Conservation (phyloP, 2,329 filamentous ascomycete species). For the Periconia digitata region DNA sequence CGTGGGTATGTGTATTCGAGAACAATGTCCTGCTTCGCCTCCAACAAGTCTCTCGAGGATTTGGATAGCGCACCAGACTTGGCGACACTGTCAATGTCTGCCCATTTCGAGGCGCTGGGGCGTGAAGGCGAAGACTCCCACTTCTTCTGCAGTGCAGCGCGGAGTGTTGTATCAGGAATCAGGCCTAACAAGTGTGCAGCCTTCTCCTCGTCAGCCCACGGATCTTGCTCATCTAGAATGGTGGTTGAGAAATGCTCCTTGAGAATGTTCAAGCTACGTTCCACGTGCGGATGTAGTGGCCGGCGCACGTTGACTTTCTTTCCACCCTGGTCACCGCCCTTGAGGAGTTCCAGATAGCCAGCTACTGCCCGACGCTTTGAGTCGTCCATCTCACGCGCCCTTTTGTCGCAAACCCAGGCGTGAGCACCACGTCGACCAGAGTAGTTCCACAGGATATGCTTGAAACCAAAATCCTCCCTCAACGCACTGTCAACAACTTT, state of each 20-base stretch:
- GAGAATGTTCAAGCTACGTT: constrained; percentile 82
- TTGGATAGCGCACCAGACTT: constrained; percentile 73
- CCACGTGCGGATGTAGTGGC: constrained; percentile 86
- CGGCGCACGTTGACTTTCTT: constrained; percentile 84
- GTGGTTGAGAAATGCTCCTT: constrained; percentile 82
- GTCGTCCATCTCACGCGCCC: constrained; percentile 82
- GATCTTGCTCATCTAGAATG: constrained; percentile 82
- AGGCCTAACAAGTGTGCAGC: constrained; percentile 79
- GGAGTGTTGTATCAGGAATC: constrained; percentile 77
- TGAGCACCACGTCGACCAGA: constrained; percentile 94
- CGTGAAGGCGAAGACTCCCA: constrained; percentile 85
- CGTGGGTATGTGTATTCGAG: constrained; percentile 97
- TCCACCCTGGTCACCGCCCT: constrained; percentile 79
- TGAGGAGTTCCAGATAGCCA: constrained; percentile 87
- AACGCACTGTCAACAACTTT: constrained; percentile 87
- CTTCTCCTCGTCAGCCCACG: constrained; percentile 70
- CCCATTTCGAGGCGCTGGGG: constrained; percentile 81
- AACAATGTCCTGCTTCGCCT: constrained; percentile 94
- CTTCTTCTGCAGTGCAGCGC: constrained; percentile 79
- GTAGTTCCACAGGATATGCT: constrained; percentile 98
- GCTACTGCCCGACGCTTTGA: constrained; percentile 81
- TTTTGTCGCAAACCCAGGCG: constrained; percentile 96
- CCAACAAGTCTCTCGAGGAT: constrained; percentile 72
- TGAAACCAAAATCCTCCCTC: constrained; percentile 93
- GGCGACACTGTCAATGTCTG: constrained; percentile 85